Base-by-base conservation (phyloP, 441 rosid species). In the Erodium moschatum region DNA sequence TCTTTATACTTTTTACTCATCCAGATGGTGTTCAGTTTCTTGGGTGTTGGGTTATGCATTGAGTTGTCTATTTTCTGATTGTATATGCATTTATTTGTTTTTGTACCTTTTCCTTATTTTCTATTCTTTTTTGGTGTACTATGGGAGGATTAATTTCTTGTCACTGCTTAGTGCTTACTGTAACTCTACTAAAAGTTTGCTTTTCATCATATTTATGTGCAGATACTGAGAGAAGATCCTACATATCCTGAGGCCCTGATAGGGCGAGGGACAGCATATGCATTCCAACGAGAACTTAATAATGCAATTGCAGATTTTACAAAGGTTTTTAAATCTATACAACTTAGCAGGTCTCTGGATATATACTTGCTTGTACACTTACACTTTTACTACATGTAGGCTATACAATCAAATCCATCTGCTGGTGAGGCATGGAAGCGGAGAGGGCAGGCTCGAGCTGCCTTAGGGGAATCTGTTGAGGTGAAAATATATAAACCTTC, bases 401-500 rank as follows among this genome's bases (percentile, higher is more conserved):
- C 99, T 64, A 86, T 94, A 75, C 81, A 87, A 86, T 80, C 84
- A 54, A 91, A 91, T 77, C 96, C 97, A 52, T 86, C 86, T 62
- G 99, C 97, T 70, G 89, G 92, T 75, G 99, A 94, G 90, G 99
- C 97, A 63, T 94, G 99, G 99, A 94, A 94, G 82, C 88, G 97
- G 72, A 91, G 99, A 81, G 97, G 99, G 69, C 99, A 94, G 77
- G 99, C 97, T 65, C 89, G 89, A 79, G 99, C 99, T 80, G 97
- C 97, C 75, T 81, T 90, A 64, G 97, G 99, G 76, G 91, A 92
- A 81, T 89, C 85, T 72, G 75, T 70, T 69, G 87, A 90, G 92
- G 97, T 94, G 77, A 76, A 82, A 75, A 73, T 68, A 69, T 44
- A 74, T 69, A 60, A 6, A 54, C 63, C 24, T 75, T 24, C 66